Conservation (phyloP, 257 asterid genomes). For the Solanum boliviense region DNA sequence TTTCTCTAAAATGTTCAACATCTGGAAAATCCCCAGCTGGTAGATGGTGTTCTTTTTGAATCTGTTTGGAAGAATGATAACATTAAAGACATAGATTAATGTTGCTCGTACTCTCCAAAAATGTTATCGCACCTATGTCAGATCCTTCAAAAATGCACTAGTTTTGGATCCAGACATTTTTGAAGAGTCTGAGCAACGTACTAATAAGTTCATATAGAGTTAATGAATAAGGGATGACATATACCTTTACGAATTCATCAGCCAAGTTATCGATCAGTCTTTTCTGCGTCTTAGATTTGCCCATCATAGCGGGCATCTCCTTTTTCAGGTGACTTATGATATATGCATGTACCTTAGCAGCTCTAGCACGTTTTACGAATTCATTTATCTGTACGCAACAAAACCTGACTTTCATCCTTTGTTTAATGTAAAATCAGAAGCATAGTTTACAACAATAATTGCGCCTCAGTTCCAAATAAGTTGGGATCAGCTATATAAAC, state of each 20-base stretch:
- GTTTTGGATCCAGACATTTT: neutral
- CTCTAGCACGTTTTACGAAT: conserved; percentile 92
- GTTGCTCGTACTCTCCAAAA: neutral
- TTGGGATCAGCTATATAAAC: neutral
- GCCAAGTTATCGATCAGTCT: conserved; percentile 65
- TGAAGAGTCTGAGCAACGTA: neutral
- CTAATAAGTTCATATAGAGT: neutral
- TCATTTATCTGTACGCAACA: conserved; percentile 61
- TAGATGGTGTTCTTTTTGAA: conserved; percentile 70
- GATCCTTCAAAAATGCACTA: neutral
- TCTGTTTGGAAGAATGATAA: conserved; percentile 24
- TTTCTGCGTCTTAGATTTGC: conserved; percentile 87
- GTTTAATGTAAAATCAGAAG: neutral
- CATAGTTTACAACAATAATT: neutral
- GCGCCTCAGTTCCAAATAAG: neutral
- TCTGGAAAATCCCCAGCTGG: conserved; percentile 93
- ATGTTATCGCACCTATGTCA: neutral
- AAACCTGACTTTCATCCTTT: neutral
- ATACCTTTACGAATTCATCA: conserved; percentile 79
- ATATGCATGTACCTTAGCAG: conserved; percentile 89
- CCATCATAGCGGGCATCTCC: conserved; percentile 98
- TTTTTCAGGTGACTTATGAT: conserved; percentile 72
- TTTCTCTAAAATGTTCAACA: conserved; percentile 59
- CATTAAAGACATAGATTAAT: neutral
- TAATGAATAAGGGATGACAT: neutral